Evolutionary conservation across 768 basidiomycete genomes (phyloP).

Genomic region (Suillus hirtellus): DNA sequence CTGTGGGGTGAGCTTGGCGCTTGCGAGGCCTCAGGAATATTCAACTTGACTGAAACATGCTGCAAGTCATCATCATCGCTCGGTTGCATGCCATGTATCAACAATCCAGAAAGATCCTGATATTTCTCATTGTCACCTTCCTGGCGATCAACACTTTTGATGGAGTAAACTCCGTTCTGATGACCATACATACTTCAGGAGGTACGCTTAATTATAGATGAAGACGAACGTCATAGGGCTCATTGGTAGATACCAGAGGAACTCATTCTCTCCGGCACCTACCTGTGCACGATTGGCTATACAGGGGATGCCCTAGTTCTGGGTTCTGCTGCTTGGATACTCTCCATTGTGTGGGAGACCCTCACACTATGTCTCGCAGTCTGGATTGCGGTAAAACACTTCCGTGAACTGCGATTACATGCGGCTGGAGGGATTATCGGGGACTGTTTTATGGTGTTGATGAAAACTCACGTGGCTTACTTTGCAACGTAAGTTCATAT

Average conservation of each 20-base stretch:
- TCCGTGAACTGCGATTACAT: background rate
- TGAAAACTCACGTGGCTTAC: background rate
- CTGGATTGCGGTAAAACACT: background rate
- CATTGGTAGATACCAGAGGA: background rate
- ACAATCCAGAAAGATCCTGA: background rate
- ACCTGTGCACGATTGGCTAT: background rate
- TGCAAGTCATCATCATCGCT: background rate
- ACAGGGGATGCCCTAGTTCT: background rate
- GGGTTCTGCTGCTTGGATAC: background rate
- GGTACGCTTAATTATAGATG: background rate
- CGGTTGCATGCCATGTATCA: background rate
- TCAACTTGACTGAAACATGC: slow-evolving; percentile 22
- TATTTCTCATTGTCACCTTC: background rate
- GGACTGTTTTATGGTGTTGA: background rate
- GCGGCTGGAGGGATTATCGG: background rate
- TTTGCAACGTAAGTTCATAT: background rate
- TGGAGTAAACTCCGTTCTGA: background rate
- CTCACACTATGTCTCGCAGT: background rate
- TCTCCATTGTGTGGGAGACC: background rate
- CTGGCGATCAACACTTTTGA: background rate
- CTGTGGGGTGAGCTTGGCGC: background rate
- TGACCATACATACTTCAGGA: background rate
- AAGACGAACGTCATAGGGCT: background rate
- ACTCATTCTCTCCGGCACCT: background rate
- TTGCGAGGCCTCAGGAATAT: background rate